Evolutionary conservation across 176 grass and related monocot species (phyloP).

Genomic region (Olyra latifolia): DNA sequence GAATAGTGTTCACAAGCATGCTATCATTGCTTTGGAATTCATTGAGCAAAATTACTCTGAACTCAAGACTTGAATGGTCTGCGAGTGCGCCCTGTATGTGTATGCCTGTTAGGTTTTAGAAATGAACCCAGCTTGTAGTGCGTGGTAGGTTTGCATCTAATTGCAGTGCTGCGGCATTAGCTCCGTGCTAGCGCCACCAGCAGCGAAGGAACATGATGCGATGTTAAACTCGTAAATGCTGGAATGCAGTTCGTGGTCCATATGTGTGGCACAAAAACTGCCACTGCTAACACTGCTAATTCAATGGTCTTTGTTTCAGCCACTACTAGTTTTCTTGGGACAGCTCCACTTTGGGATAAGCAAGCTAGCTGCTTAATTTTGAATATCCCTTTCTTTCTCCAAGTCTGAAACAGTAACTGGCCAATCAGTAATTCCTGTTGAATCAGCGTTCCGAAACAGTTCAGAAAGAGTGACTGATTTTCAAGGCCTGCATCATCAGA

Average conservation of each 20-base stretch:
- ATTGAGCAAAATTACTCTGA: background rate
- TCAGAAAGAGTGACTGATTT: background rate
- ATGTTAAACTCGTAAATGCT: background rate
- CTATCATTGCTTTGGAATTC: background rate
- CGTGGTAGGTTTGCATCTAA: background rate
- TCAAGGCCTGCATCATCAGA: background rate
- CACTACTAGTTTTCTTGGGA: background rate
- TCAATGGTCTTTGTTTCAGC: background rate
- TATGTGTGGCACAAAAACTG: background rate
- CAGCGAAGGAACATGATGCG: background rate
- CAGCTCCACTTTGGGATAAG: background rate
- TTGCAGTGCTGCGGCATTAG: background rate
- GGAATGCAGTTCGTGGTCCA: background rate
- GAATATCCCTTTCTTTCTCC: background rate
- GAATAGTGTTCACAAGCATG: background rate
- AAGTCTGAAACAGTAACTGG: background rate
- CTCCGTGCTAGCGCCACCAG: background rate
- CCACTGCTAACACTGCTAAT: background rate
- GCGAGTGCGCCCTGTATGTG: background rate
- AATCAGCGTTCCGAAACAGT: background rate
- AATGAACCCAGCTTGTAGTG: background rate
- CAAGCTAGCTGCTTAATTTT: background rate
- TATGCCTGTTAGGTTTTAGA: background rate
- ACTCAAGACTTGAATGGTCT: background rate
- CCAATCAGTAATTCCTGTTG: background rate